phyloP scores from a whole-genome alignment of 768 basidiomycete species.

The Chalciporus sphaerocephalus region DNA sequence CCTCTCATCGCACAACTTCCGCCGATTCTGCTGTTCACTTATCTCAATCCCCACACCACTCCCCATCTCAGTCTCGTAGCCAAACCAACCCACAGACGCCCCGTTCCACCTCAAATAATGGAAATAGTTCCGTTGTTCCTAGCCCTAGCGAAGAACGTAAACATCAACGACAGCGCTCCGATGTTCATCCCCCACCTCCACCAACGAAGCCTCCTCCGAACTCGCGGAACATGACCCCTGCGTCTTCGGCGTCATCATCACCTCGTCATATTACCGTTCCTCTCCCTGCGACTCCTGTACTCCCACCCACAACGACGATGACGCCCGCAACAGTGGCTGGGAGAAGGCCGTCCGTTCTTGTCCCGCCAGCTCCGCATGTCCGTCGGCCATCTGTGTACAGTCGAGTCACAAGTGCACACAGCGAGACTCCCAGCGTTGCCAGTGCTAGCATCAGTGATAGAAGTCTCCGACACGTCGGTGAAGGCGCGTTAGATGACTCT shows the following conservation, averaged over 20 bases:
- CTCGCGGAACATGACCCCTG: conserved; percentile 50
- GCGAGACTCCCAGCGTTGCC: conserved; percentile 33
- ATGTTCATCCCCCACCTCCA: conserved; percentile 10
- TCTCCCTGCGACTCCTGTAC: conserved; percentile 30
- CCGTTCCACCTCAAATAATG: conserved; percentile 18
- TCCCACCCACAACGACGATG: conserved; percentile 34
- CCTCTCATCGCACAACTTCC: conserved; percentile 24
- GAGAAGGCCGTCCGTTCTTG: conserved; percentile 39
- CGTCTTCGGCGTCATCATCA: conserved; percentile 56
- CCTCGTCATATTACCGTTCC: conserved; percentile 40
- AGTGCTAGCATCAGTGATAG: conserved; percentile 34
- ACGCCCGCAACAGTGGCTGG: conserved; percentile 44
- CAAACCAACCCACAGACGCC: conserved; percentile 6
- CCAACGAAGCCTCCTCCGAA: conserved; percentile 31
- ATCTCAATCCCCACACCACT: conserved; percentile 12
- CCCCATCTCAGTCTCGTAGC: conserved; percentile 23
- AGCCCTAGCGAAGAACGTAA: conserved; percentile 21
- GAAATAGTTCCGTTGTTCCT: conserved; percentile 22
- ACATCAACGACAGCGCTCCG: conserved; percentile 15
- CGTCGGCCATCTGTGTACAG: conserved; percentile 40
- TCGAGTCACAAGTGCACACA: conserved; percentile 31
- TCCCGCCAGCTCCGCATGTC: conserved; percentile 26
- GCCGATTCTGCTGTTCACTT: conserved; percentile 21
- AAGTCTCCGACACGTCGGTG: conserved; percentile 64
- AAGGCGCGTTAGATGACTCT: conserved; percentile 74